Evolutionary conservation across 2,329 filamentous ascomycete genomes (phyloP), one percentile per base, ranked within the genome.

Genomic region (Macrophomina pseudophaseolina): DNA sequence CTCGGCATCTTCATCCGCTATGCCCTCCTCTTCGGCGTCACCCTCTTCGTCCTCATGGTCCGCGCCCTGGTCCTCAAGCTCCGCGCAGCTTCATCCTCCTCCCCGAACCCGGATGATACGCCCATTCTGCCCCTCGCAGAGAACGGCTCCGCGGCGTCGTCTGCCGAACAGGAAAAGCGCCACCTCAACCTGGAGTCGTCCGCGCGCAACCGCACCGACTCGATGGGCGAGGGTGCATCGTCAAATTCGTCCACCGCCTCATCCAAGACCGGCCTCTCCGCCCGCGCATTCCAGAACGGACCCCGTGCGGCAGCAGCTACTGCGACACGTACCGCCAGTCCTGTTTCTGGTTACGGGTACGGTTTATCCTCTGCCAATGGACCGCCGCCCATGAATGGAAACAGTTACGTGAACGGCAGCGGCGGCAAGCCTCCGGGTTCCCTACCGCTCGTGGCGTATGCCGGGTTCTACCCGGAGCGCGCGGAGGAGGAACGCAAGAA

Each of bases 1-100:
- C 83, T 97, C 11, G 86, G 86, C 59, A 94, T 93, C 6, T 97
- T 94, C 78, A 88, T 95, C 68, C 86, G 87, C 66, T 99, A 99
- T 75, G 87, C 84, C 40, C 81, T 85, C 33, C 82, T 95, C 16
- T 81, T 90, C 0, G 83, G 75, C 8, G 66, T 87, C 46, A 88
- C 86, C 1, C 65, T 88, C 0, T 16, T 81, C 18, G 65, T 83
- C 5, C 78, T 89, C 7, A 64, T 82, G 32, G 67, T 82, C 16
- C 80, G 83, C 51, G 82, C 85, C 12, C 71, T 76, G 1, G 70
- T 54, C 48, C 23, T 66, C 3, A 62, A 62, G 40, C 12, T 62
- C n/a, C 46, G n/a, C 46, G 44, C 58, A 14, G 16, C 42, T 6
- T 62, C 58, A 5, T 49, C 58, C 1, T 30, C 58, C 56, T 64